Evolutionary conservation across 2,329 filamentous ascomycete genomes (phyloP).

Genomic region (Fusarium virguliforme): DNA sequence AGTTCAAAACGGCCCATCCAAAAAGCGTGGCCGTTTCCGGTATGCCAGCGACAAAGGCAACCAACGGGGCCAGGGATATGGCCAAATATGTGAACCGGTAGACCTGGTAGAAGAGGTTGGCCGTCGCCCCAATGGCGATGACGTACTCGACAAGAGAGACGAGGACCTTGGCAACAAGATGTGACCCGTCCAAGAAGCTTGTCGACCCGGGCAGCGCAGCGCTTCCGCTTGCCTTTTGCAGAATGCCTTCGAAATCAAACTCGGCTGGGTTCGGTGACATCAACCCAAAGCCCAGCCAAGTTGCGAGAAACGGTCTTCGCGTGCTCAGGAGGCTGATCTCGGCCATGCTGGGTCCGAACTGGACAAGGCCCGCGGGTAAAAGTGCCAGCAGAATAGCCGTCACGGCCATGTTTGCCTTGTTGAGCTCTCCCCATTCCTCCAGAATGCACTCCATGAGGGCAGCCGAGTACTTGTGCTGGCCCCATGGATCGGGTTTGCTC

Average conservation of each 20-base stretch:
- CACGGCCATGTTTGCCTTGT: slow-evolving; percentile 32
- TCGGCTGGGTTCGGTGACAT: slow-evolving; percentile 35
- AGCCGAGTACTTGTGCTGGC: slow-evolving; percentile 14
- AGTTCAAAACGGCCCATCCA: slow-evolving; percentile 30
- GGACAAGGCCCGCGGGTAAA: slow-evolving; percentile 27
- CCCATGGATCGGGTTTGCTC: slow-evolving; percentile 16
- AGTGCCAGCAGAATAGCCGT: slow-evolving; percentile 32
- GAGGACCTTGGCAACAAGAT: slow-evolving; percentile 21
- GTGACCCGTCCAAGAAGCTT: slow-evolving; percentile 1
- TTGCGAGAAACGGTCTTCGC: slow-evolving; percentile 28
- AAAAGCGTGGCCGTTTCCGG: slow-evolving; percentile 34
- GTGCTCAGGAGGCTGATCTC: slow-evolving; percentile 31
- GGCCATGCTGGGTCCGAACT: slow-evolving; percentile 35
- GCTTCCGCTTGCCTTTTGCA: slow-evolving; percentile 19
- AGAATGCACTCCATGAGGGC: slow-evolving; percentile 25
- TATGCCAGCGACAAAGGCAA: slow-evolving; percentile 18
- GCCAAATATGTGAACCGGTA: slow-evolving; percentile 29
- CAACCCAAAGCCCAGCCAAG: slow-evolving; percentile 26
- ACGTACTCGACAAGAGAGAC: slow-evolving; percentile 28
- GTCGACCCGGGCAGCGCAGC: not conserved
- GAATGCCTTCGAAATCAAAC: slow-evolving; percentile 24
- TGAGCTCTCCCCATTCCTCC: slow-evolving; percentile 22
- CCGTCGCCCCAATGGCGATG: slow-evolving; percentile 21
- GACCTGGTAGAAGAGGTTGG: slow-evolving; percentile 29
- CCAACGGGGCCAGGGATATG: slow-evolving; percentile 26